These are phyloP conservation scores for Schizonepeta tenuifolia DNA, from an alignment of 257 asterid genomes.

Conservation along the genomic window DNA sequence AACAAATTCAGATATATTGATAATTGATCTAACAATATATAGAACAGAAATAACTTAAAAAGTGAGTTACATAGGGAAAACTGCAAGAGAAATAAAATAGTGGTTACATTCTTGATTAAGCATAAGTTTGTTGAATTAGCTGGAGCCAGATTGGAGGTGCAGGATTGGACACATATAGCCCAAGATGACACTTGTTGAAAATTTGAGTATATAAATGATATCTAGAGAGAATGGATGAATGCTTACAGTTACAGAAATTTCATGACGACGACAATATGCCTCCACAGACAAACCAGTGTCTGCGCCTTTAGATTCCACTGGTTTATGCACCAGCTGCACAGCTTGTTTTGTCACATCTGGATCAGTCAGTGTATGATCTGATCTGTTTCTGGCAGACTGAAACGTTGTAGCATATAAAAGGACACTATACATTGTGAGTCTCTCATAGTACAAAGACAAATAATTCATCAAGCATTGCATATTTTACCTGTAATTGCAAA, in stretches of 20 bases:
- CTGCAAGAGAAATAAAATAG: not conserved
- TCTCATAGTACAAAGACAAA: not conserved
- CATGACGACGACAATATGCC: slow-evolving; percentile 68
- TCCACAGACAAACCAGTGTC: slow-evolving; percentile 64
- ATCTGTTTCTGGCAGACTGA: slow-evolving; percentile 46
- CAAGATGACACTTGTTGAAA: slow-evolving; percentile 17
- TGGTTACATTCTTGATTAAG: not conserved
- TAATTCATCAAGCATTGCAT: slow-evolving; percentile 18
- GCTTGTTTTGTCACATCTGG: slow-evolving; percentile 36
- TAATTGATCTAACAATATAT: slow-evolving; percentile 16
- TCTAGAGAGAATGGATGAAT: slow-evolving; percentile 14
- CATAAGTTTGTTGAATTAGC: slow-evolving; percentile 1
- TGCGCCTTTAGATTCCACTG: slow-evolving; percentile 48
- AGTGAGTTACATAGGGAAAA: not conserved
- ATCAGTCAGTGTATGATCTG: slow-evolving; percentile 45
- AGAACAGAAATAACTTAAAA: slow-evolving; percentile 17
- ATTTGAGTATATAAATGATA: slow-evolving; percentile 13
- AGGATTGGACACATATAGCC: not conserved
- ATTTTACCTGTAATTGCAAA: slow-evolving; percentile 8
- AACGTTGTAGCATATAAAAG: slow-evolving; percentile 18
- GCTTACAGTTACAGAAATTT: slow-evolving; percentile 77
- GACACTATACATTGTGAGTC: slow-evolving; percentile 12
- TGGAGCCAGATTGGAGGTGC: slow-evolving; percentile 6
- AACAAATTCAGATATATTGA: slow-evolving; percentile 30
- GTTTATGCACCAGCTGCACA: slow-evolving; percentile 35